Percentiles rank a stretch among this genome's conserved stretches.
phyloP scores from a whole-genome alignment of 805 yeast genomes.

The Hanseniaspora nectarophila region DNA sequence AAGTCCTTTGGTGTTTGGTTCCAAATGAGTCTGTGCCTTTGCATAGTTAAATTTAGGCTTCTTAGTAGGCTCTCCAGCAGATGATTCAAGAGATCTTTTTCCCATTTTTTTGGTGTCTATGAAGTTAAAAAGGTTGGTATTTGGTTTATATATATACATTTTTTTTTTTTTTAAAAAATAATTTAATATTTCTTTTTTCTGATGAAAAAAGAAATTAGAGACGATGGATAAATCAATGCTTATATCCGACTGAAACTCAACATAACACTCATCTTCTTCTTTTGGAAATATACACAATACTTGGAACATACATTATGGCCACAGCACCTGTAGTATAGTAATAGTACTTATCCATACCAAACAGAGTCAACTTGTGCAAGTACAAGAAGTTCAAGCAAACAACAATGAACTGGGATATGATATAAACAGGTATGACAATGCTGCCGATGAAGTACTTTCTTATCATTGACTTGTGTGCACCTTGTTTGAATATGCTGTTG shows the following conservation, averaged over 20 bases:
- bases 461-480: neutral
- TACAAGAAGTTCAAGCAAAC: neutral
- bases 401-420: neutral
- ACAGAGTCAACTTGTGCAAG: neutral
- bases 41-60: slow-evolving; percentile 16
- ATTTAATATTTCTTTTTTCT: too few species aligned
- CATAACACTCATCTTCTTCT: too few species aligned
- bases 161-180: too few species aligned
- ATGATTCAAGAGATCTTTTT: neutral
- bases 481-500: slow-evolving; percentile 2
- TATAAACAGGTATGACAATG: neutral
- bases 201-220: too few species aligned
- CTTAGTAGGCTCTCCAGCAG: neutral
- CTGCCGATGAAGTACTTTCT: neutral
- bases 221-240: neutral
- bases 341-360: neutral
- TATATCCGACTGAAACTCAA: neutral
- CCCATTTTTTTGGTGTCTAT: neutral
- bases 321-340: neutral
- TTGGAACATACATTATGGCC: neutral
- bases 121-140: too few species aligned
- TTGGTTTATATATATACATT: too few species aligned
- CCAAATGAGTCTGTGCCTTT: slow-evolving; percentile 34
- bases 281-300: neutral
- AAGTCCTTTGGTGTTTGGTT: slow-evolving; percentile 77